Evolutionary conservation across 768 basidiomycete genomes (phyloP).

Genomic region (Cyclocybe aegerita): DNA sequence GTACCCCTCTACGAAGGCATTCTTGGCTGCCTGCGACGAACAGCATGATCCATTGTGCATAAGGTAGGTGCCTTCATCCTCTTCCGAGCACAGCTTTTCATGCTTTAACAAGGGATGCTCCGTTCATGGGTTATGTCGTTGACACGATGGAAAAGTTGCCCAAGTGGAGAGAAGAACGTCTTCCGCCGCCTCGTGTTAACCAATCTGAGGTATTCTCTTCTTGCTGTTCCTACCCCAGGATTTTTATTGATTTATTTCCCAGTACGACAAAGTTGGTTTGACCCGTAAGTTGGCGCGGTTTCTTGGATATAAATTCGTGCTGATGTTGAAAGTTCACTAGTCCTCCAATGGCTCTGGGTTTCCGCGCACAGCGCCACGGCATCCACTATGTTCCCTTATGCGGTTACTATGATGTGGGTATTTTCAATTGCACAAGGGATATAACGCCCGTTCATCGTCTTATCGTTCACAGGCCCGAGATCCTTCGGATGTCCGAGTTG

Average conservation of each 20-base stretch:
- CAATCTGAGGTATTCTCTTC: slow-evolving; percentile 59
- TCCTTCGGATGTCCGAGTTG: slow-evolving; percentile 87
- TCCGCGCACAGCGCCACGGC: slow-evolving; percentile 76
- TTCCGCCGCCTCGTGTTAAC: slow-evolving; percentile 83
- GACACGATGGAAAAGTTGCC: slow-evolving; percentile 60
- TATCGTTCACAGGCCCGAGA: slow-evolving; percentile 63
- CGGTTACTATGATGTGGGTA: slow-evolving; percentile 74
- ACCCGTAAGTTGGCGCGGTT: slow-evolving; percentile 53
- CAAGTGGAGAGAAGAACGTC: slow-evolving; percentile 69
- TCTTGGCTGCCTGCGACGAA: slow-evolving; percentile 55
- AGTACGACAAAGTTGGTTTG: slow-evolving; percentile 88
- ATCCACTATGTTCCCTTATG: slow-evolving; percentile 73
- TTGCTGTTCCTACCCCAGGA: not conserved
- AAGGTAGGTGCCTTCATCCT: slow-evolving; percentile 36
- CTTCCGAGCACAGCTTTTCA: slow-evolving; percentile 5
- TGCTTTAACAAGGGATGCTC: slow-evolving; percentile 40
- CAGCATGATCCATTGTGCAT: slow-evolving; percentile 59
- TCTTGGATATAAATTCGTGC: slow-evolving; percentile 1
- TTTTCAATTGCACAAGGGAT: slow-evolving; percentile 5
- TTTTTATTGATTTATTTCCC: not conserved
- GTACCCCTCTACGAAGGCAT: slow-evolving; percentile 52
- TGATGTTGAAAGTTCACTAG: slow-evolving; percentile 33
- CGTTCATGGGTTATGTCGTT: slow-evolving; percentile 56
- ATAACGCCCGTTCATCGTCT: slow-evolving; percentile 4
- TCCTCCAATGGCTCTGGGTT: slow-evolving; percentile 79